Conservation (phyloP, 2,329 filamentous ascomycete species). For the Colletotrichum magnum region DNA sequence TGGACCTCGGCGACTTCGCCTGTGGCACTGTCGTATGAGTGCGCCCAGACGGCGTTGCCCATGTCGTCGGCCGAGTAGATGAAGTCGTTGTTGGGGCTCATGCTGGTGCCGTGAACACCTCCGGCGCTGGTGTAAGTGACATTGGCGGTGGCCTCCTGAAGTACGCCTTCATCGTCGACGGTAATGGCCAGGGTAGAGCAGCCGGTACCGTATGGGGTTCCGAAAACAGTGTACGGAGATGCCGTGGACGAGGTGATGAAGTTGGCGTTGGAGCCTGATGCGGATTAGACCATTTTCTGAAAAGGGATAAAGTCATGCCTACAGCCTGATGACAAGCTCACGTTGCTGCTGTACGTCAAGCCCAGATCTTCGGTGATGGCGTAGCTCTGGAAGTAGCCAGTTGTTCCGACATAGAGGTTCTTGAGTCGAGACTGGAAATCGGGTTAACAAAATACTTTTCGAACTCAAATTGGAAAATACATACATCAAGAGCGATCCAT, state of each 20-base stretch:
- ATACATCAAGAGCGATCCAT: constrained; percentile 44
- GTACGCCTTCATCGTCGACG: constrained; percentile 42
- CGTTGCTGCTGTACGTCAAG: constrained; percentile 29
- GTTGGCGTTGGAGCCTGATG: constrained; percentile 38
- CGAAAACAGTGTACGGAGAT: constrained; percentile 44
- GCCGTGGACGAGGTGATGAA: constrained; percentile 41
- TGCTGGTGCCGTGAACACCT: constrained; percentile 47
- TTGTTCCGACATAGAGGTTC: constrained; percentile 29
- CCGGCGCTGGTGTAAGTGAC: constrained; percentile 41
- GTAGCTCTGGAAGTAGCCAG: constrained; percentile 32
- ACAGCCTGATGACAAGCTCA: constrained; percentile 37
- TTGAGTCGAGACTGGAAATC: constrained; percentile 22
- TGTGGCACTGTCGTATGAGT: constrained; percentile 43
- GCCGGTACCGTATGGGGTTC: constrained; percentile 42
- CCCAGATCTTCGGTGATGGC: constrained; percentile 29
- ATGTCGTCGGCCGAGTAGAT: constrained; percentile 50
- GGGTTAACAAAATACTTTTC: neutral
- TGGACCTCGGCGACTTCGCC: constrained; percentile 41
- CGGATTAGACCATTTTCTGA: neutral
- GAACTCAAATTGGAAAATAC: too few species aligned
- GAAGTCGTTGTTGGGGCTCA: constrained; percentile 43
- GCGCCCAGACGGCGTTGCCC: constrained; percentile 50
- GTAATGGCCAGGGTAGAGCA: constrained; percentile 43
- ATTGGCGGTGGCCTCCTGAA: constrained; percentile 40
- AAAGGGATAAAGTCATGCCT: neutral